These are phyloP conservation scores for Scheffersomyces illinoinensis DNA, from an alignment of 1,139 yeast genomes.

Conservation along the genomic window DNA sequence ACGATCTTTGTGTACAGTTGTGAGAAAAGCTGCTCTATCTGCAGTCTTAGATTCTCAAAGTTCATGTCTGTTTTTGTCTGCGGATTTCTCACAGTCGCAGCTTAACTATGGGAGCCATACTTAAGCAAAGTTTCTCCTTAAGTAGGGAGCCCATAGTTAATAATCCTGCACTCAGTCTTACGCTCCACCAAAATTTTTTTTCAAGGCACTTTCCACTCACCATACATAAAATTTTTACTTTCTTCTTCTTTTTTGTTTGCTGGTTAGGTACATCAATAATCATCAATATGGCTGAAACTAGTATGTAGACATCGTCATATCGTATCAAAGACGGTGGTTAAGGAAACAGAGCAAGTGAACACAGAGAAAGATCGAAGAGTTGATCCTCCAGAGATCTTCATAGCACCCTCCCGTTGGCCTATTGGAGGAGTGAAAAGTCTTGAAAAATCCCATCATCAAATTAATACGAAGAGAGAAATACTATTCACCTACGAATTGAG, in stretches of 20 bases:
- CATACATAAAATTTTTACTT: slow-evolving; percentile 1
- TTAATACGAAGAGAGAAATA: not conserved
- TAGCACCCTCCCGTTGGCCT: not conserved
- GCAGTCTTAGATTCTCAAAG: not conserved
- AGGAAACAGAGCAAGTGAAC: not conserved
- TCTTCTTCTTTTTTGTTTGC: slow-evolving; percentile 5
- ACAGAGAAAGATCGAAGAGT: not conserved
- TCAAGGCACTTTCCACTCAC: slow-evolving; percentile 4
- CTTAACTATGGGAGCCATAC: not conserved
- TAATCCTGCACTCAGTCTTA: slow-evolving; percentile 2
- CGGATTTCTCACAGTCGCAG: not conserved
- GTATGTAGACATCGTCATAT: slow-evolving; percentile 29
- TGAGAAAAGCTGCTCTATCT: not conserved
- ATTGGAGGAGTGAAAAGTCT: not conserved
- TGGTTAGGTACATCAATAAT: slow-evolving; percentile 9
- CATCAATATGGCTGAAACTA: slow-evolving; percentile 48
- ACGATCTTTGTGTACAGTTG: not conserved
- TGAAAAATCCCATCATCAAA: not conserved
- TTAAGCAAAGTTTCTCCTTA: not conserved
- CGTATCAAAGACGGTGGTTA: not conserved
- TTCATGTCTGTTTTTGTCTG: not conserved
- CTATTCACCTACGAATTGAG: not conserved
- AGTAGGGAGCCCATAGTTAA: not conserved
- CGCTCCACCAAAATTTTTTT: slow-evolving; percentile 3
- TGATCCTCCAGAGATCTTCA: not conserved